Base-by-base conservation (phyloP, 495 filamentous ascomycete genomes). In the Opeltia flavorubescens region DNA sequence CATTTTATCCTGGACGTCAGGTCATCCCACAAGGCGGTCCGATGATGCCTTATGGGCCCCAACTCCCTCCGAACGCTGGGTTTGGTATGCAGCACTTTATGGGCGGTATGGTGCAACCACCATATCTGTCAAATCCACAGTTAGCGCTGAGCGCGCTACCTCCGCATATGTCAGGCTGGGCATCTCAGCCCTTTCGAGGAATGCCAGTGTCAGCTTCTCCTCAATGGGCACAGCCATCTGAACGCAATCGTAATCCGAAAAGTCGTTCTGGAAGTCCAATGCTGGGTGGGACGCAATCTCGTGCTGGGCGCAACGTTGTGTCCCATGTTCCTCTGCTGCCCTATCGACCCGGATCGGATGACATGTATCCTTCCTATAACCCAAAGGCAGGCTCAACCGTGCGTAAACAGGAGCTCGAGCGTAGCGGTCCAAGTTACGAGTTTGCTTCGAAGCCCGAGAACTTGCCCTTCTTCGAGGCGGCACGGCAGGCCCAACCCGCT, bases 341-440 rank as follows among this genome's bases (percentile, higher is more conserved):
- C 15, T 58, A 58, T 46, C 43, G 42, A 26, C 41, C 47, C 20
- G 55, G 55, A 12, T 55, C 55, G 13, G 55, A 58, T 36, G 39
- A 29, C 2, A 58, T 58, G 55, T 54, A 20, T 26, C 55, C 55
- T 24, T 34, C 34, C 3, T 15, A 23, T 4, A 36, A 35, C 4
- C 11, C 26, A 15, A 38, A 41, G 4, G 46, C 33, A 30, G 47
- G 53, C 4, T 23, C 40, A 6, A 58, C 53, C 39, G 33, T 49
- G 11, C 43, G 27, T 15, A 25, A 30, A 8, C 47, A 43, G 23
- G 39, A 49, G n/a, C 12, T 49, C n/a, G 33, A 21, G 18, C 35
- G 39, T 7, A 43, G 43, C 21, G 47, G 47, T 17, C 23, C 36
- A 29, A 18, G 6, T 18, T 46, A 29, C 39, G 18, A 36, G 11